These are phyloP conservation scores for Mortierella hygrophila DNA, from an alignment of 192 early-diverging fungal species.

Conservation along the genomic window DNA sequence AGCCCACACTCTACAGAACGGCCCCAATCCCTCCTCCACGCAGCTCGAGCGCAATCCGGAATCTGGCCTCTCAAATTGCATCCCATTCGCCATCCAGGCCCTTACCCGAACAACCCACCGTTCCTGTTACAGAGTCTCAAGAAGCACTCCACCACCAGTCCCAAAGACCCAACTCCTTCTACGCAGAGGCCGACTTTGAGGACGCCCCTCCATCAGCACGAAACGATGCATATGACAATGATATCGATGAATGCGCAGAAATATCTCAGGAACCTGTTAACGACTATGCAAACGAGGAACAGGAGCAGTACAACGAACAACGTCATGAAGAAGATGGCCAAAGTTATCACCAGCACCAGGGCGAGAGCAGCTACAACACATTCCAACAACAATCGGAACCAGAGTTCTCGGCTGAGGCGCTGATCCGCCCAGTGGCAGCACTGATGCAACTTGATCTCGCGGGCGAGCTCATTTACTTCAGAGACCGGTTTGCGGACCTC, in stretches of 20 bases:
- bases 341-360: background rate
- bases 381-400: background rate
- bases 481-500: background rate
- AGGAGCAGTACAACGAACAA: background rate
- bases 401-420: background rate
- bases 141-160: background rate
- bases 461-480: background rate
- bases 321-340: background rate
- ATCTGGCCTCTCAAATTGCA: background rate
- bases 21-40: background rate
- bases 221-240: background rate
- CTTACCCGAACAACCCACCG: background rate
- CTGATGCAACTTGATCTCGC: background rate
- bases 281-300: background rate
- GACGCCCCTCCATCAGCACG: background rate
- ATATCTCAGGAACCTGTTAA: background rate
- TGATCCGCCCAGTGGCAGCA: background rate
- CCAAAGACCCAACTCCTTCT: background rate
- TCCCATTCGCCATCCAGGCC: background rate
- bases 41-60: background rate
- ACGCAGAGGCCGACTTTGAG: slow-evolving; percentile 1
- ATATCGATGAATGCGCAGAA: background rate
- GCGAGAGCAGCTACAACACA: background rate
- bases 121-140: background rate
- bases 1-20: background rate